Evolutionary conservation across 2,329 filamentous ascomycete species (phyloP), one percentile per base, ranked within the genome.

Genomic region (Aspergillus persii): DNA sequence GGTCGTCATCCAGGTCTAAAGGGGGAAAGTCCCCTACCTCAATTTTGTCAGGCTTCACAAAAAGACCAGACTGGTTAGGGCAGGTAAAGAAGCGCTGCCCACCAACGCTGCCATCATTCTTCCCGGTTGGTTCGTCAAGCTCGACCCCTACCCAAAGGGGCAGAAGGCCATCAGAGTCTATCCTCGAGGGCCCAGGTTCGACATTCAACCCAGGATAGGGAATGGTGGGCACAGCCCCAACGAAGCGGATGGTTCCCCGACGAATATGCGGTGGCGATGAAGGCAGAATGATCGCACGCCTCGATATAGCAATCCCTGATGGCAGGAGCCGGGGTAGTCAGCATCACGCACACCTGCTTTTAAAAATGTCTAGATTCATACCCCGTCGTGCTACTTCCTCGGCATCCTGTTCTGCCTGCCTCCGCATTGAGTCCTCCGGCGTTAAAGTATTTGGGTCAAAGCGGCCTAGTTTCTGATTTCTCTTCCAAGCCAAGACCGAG

Each of bases 401-500:
- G 6, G 60, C 60, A 59, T 80, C 78, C 57, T 85, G 84, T 65
- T 87, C 82, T 47, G 88, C 83, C 44, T 88, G 87, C 15, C 84
- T 83, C 58, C 90, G 80, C 73, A 90, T 90, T 63, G 90, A 84
- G 71, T 91, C 83, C 72, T 92, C 88, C 26, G 89, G 84, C 61
- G 82, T 86, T 18, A 90, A 87, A 7, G 92, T 91, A 67, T 89
- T 83, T 11, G 95, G 95, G 72, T 98, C 92, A 77, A 99, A 99
- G 39, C 95, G 91, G 53, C 95, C 95, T n/a, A 98, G 85, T 74
- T 96, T 93, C 76, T 96, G 88, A n/a, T 87, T 81, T 79, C 91
- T 94, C 79, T 99, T 99, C 92, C 92, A 98, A 5, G 93, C 91
- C 27, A 97, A 84, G 12, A 99, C 95, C 3, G 90, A 94, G 77